These are phyloP conservation scores for Chalaropsis thielavioides DNA, from an alignment of 2,329 filamentous ascomycete species.

Conservation along the genomic window DNA sequence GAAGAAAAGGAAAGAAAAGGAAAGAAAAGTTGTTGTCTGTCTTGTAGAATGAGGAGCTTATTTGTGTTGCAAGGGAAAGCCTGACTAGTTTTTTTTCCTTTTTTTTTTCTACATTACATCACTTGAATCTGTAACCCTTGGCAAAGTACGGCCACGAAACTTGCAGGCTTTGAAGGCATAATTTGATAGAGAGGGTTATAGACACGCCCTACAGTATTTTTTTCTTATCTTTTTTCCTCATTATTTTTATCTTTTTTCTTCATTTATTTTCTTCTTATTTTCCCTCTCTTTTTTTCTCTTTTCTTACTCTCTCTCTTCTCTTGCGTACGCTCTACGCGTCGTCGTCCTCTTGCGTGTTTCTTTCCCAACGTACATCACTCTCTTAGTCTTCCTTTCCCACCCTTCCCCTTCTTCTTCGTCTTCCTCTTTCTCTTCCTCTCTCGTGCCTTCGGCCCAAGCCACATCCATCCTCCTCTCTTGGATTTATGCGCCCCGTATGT, in stretches of 20 bases:
- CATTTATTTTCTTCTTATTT: not conserved
- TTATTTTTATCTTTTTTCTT: too few species aligned
- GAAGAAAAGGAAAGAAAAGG: not conserved
- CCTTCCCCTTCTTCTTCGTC: not conserved
- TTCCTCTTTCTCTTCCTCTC: not conserved
- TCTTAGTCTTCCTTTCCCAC: too few species aligned
- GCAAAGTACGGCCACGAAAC: not conserved
- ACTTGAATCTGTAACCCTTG: not conserved
- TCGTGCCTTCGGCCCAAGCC: too few species aligned
- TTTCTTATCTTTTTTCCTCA: too few species aligned
- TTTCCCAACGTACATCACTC: too few species aligned
- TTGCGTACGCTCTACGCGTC: not conserved
- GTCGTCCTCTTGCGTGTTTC: too few species aligned
- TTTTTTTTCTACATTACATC: not conserved
- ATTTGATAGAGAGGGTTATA: too few species aligned
- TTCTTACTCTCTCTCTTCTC: not conserved
- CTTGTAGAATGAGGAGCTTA: not conserved
- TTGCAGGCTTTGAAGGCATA: too few species aligned
- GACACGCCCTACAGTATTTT: too few species aligned
- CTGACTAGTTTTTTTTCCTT: not conserved
- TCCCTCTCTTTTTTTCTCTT: too few species aligned
- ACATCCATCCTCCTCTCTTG: too few species aligned
- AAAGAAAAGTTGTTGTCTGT: not conserved
- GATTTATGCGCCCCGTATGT: too few species aligned
- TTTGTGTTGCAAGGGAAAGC: not conserved